Percentiles rank a stretch among this genome's conserved stretches.
These are phyloP conservation scores for Pythium coloratum DNA, from an alignment of 352 stramenopile species.

Conservation along the genomic window DNA sequence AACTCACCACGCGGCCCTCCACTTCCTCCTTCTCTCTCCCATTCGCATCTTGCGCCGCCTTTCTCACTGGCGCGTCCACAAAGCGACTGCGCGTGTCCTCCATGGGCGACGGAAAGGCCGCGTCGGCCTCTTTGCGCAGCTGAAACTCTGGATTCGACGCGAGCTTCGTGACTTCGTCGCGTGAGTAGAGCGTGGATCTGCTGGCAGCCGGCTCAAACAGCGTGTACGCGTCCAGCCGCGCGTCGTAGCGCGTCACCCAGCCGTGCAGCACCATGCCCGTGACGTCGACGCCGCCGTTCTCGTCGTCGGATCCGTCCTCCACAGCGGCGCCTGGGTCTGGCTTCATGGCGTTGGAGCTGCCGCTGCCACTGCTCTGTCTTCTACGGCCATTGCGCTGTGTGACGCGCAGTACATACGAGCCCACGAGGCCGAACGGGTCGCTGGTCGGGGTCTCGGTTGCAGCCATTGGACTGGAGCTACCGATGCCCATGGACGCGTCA, in stretches of 20 bases:
- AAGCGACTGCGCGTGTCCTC: slow-evolving; percentile 55
- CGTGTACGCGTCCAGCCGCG: slow-evolving; percentile 59
- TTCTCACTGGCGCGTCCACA: slow-evolving; percentile 41
- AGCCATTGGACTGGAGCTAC: slow-evolving; percentile 15
- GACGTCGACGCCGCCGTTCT: slow-evolving; percentile 7
- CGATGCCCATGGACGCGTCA: not conserved
- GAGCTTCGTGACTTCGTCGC: slow-evolving; percentile 66
- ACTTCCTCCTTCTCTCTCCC: not conserved
- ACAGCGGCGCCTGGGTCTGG: slow-evolving; percentile 11
- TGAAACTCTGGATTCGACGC: slow-evolving; percentile 54
- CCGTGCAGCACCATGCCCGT: slow-evolving; percentile 36
- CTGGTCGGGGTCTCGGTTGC: slow-evolving; percentile 35
- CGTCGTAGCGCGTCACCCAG: slow-evolving; percentile 75
- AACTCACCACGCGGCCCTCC: slow-evolving; percentile 46
- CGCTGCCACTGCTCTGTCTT: slow-evolving; percentile 1
- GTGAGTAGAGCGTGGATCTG: slow-evolving; percentile 35
- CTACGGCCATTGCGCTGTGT: slow-evolving; percentile 10
- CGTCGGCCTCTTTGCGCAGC: slow-evolving; percentile 42
- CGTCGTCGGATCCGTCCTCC: not conserved
- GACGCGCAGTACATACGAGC: slow-evolving; percentile 49
- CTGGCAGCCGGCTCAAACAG: slow-evolving; percentile 49
- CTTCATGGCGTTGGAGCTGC: slow-evolving; percentile 7
- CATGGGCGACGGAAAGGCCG: slow-evolving; percentile 46
- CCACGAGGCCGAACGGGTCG: slow-evolving; percentile 68
- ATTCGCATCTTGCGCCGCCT: not conserved